Evolutionary conservation across 208 protist genomes (phyloP).

Genomic region (Trypanosoma conorhini): DNA sequence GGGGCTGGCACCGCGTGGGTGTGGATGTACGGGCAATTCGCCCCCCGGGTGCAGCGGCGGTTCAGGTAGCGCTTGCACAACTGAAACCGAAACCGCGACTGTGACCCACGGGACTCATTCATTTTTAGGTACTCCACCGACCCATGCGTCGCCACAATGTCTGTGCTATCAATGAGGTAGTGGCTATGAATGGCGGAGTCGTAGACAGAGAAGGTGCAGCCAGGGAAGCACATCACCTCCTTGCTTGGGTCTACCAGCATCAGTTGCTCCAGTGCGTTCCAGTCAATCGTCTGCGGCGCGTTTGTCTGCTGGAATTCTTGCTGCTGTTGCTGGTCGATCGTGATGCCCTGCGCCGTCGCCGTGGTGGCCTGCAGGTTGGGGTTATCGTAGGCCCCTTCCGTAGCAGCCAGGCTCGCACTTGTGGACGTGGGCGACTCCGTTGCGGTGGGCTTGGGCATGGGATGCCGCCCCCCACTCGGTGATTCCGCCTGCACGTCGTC

Average conservation of each 20-base stretch:
- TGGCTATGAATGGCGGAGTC: slow-evolving; percentile 52
- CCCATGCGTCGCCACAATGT: slow-evolving; percentile 62
- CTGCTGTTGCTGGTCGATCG: not conserved
- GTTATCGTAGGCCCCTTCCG: too few relatives aligned
- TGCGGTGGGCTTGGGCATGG: too few relatives aligned
- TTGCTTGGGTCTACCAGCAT: slow-evolving; percentile 17
- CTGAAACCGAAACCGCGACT: slow-evolving; percentile 71
- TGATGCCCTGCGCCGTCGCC: not conserved
- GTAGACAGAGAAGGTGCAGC: slow-evolving; percentile 57
- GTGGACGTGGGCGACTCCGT: too few relatives aligned
- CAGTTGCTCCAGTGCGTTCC: slow-evolving; percentile 23
- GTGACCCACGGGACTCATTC: slow-evolving; percentile 46
- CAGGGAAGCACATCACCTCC: slow-evolving; percentile 32
- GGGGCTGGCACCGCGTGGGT: slow-evolving; percentile 32
- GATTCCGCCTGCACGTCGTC: not conserved
- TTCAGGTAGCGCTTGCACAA: slow-evolving; percentile 53
- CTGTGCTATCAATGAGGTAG: slow-evolving; percentile 49
- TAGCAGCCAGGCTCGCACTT: too few relatives aligned
- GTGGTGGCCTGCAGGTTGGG: not conserved
- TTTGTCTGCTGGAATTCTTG: not conserved
- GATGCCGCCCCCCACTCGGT: not conserved
- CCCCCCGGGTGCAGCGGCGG: slow-evolving; percentile 38
- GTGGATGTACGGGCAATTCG: slow-evolving; percentile 69
- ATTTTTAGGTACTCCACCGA: slow-evolving; percentile 56
- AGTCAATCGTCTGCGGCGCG: slow-evolving; percentile 2